phyloP scores from a whole-genome alignment of 495 filamentous ascomycete species.

The Pyrenopolyporus hunteri region DNA sequence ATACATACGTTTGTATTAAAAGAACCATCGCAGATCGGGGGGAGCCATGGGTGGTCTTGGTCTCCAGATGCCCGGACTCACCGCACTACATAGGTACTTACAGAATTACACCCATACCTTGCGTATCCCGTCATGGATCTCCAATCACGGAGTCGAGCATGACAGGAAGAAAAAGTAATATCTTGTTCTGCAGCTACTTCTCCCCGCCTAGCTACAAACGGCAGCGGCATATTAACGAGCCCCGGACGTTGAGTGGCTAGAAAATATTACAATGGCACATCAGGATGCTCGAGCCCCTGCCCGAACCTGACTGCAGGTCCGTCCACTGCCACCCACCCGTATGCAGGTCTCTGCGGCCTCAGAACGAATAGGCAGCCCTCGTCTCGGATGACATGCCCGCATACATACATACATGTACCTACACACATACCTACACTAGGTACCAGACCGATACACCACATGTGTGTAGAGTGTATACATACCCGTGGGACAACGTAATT shows the following conservation, averaged over 20 bases:
- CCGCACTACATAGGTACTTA: slow-evolving; percentile 11
- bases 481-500: too few relatives aligned
- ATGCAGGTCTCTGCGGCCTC: slow-evolving; percentile 3
- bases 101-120: neutral
- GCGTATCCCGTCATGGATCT: neutral
- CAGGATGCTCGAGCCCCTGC: slow-evolving; percentile 24
- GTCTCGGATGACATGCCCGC: slow-evolving; percentile 11
- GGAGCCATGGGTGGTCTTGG: slow-evolving; percentile 17
- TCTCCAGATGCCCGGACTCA: slow-evolving; percentile 27
- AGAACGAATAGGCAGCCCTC: slow-evolving; percentile 19
- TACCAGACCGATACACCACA: slow-evolving; percentile 9
- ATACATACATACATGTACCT: slow-evolving; percentile 2
- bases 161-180: slow-evolving; percentile 10
- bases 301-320: slow-evolving; percentile 28
- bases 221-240: slow-evolving; percentile 8
- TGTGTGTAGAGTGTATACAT: slow-evolving; percentile 12
- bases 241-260: slow-evolving; percentile 15
- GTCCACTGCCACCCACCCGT: slow-evolving; percentile 22
- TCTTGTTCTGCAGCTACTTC: slow-evolving; percentile 12
- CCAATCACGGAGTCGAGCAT: slow-evolving; percentile 30
- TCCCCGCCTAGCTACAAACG: slow-evolving; percentile 15
- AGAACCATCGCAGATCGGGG: slow-evolving; percentile 14
- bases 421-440: neutral
- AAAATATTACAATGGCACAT: slow-evolving; percentile 23
- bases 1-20: neutral